Evolutionary conservation across 768 basidiomycete genomes (phyloP).

Genomic region (Crepidotus variabilis): DNA sequence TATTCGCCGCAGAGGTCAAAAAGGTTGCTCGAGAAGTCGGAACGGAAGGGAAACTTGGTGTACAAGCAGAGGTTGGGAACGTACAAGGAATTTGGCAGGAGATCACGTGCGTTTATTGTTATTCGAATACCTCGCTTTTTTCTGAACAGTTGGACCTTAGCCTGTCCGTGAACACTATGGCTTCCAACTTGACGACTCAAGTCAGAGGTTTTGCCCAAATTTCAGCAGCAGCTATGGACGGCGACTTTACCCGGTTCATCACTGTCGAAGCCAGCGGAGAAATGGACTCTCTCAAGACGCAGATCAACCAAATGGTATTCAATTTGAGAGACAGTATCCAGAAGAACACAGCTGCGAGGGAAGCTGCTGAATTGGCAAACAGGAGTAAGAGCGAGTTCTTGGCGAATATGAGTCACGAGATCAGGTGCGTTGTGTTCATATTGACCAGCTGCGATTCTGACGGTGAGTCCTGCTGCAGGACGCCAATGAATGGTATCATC

Average conservation of each 20-base stretch:
- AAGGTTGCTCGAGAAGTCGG: conserved; percentile 97
- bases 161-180: conserved; percentile 97
- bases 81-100: conserved; percentile 99
- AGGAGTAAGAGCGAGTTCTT: conserved; percentile 96
- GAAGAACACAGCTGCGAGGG: conserved; percentile 97
- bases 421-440: conserved; percentile 57
- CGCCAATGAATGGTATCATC: conserved; percentile 99
- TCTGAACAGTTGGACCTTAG: conserved; percentile 33
- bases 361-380: conserved; percentile 98
- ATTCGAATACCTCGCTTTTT: background rate
- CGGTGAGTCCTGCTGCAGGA: conserved; percentile 43
- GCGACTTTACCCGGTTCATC: conserved; percentile 98
- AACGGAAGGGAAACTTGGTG: conserved; percentile 97
- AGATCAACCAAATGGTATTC: conserved; percentile 99
- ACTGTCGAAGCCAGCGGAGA: conserved; percentile 98
- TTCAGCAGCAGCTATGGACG: conserved; percentile 96
- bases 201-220: conserved; percentile 99
- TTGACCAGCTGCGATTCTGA: background rate
- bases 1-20: conserved; percentile 67
- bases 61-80: conserved; percentile 94
- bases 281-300: conserved; percentile 99
- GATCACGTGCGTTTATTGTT: conserved; percentile 71
- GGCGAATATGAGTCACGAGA: conserved; percentile 98
- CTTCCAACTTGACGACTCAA: conserved; percentile 93
- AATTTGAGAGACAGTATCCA: conserved; percentile 95